These are phyloP conservation scores for Colletotrichum filicis DNA, from an alignment of 2,329 filamentous ascomycete species.

Conservation along the genomic window DNA sequence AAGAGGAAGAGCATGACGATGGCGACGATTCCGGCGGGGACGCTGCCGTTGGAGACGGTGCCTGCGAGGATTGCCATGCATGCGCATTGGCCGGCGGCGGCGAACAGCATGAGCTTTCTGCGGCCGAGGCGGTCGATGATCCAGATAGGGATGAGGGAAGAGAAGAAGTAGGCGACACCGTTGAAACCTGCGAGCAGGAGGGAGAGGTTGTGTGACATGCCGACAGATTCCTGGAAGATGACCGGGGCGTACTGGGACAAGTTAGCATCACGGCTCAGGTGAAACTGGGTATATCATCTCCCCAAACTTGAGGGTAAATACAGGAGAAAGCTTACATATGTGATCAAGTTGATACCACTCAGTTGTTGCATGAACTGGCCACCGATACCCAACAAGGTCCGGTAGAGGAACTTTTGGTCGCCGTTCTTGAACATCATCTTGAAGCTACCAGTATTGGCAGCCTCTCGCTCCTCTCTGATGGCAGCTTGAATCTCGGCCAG, in stretches of 20 bases:
- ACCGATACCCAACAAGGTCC: conserved; percentile 53
- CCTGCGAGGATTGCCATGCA: conserved; percentile 60
- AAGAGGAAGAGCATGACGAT: conserved; percentile 56
- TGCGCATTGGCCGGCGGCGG: conserved; percentile 45
- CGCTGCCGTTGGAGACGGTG: conserved; percentile 51
- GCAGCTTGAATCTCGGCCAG: conserved; percentile 51
- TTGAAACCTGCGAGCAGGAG: conserved; percentile 65
- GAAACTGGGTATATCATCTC: rapidly evolving
- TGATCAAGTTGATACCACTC: conserved; percentile 48
- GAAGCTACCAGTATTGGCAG: conserved; percentile 46
- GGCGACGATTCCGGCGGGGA: conserved; percentile 52
- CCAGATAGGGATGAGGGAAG: conserved; percentile 46
- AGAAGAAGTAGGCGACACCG: conserved; percentile 49
- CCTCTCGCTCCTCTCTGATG: conserved; percentile 52
- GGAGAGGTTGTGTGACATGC: conserved; percentile 55
- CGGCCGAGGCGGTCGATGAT: conserved; percentile 58
- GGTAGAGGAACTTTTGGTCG: conserved; percentile 52
- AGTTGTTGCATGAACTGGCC: conserved; percentile 58
- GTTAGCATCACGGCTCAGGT: background rate
- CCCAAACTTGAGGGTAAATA: too few relatives aligned
- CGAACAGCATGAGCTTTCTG: conserved; percentile 68
- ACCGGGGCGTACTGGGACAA: conserved; percentile 50
- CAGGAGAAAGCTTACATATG: conserved; percentile 14
- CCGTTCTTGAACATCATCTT: conserved; percentile 53
- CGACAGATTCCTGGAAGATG: conserved; percentile 57